A percentile compares a stretch with the other conserved stretches of the same genome.
These are phyloP conservation scores for Ampelomyces quisqualis DNA, from an alignment of 2,329 filamentous ascomycete genomes.

Conservation along the genomic window DNA sequence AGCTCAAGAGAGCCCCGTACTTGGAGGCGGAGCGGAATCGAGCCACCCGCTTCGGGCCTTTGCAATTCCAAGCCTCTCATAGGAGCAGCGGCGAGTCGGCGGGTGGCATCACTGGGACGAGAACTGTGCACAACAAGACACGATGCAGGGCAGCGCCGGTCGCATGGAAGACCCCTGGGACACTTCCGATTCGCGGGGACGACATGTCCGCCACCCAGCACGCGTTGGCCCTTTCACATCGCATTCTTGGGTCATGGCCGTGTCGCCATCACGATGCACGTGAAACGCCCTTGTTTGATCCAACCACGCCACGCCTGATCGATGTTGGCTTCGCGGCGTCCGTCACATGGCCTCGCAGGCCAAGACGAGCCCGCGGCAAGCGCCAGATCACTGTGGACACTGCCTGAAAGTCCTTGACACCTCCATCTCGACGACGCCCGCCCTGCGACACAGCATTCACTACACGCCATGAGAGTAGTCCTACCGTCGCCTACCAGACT, in stretches of 20 bases:
- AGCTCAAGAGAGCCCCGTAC: neutral
- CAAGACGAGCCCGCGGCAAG: constrained; percentile 30
- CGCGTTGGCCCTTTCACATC: neutral
- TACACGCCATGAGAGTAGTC: constrained; percentile 37
- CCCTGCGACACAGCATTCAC: constrained; percentile 11
- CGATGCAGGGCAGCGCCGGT: neutral
- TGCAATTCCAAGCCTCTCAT: constrained; percentile 13
- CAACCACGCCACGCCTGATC: constrained; percentile 9
- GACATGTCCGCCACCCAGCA: constrained; percentile 10
- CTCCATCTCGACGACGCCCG: neutral
- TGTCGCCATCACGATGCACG: constrained; percentile 12
- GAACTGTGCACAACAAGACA: constrained; percentile 8
- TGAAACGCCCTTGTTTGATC: constrained; percentile 9
- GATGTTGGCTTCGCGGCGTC: constrained; percentile 16
- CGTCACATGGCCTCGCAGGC: constrained; percentile 34
- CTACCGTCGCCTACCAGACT: constrained; percentile 20
- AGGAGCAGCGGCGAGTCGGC: constrained; percentile 10
- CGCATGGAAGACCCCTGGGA: neutral
- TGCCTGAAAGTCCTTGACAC: constrained; percentile 10
- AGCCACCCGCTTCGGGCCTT: constrained; percentile 20
- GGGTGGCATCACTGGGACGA: no score
- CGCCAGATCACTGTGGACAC: constrained; percentile 32
- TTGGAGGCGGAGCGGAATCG: constrained; percentile 6
- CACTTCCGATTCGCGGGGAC: neutral
- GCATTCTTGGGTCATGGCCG: constrained; percentile 4